Percentiles rank a stretch among this genome's conserved stretches.
phyloP scores from a whole-genome alignment of 768 basidiomycete genomes.

The Termitomyces eurrhizus region DNA sequence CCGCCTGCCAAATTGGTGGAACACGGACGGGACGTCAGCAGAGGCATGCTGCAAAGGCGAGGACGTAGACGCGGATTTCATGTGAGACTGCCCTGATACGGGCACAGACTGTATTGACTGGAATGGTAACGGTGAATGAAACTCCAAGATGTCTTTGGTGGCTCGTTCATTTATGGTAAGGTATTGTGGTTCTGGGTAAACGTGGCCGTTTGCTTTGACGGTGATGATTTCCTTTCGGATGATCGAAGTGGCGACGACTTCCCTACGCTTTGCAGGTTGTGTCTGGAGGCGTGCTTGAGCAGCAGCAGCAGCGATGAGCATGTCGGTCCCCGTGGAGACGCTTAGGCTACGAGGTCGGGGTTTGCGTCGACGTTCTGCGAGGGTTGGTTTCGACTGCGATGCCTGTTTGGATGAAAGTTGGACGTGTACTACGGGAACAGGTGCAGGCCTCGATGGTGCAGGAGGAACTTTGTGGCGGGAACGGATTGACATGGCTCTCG shows the following conservation, averaged over 20 bases:
- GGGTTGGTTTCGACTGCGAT: neutral
- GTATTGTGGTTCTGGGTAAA: neutral
- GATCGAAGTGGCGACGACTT: neutral
- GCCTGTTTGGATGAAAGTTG: neutral
- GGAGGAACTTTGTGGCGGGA: neutral
- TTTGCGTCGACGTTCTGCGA: slow-evolving; percentile 14
- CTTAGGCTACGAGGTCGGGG: slow-evolving; percentile 17
- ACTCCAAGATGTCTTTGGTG: slow-evolving; percentile 11
- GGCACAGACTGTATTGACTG: slow-evolving; percentile 4
- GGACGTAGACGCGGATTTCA: neutral
- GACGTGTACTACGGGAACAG: neutral
- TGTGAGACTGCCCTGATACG: neutral
- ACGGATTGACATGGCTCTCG: slow-evolving; percentile 1
- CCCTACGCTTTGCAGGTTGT: neutral
- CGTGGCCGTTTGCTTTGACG: neutral
- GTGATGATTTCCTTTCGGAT: neutral
- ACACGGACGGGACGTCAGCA: neutral
- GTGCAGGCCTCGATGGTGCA: neutral
- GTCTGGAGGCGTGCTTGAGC: neutral
- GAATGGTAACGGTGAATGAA: slow-evolving; percentile 13
- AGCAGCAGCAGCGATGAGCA: slow-evolving; percentile 5
- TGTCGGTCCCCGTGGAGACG: slow-evolving; percentile 12
- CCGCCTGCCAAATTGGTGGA: slow-evolving; percentile 6
- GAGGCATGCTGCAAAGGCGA: neutral
- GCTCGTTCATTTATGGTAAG: slow-evolving; percentile 6